phyloP scores from a whole-genome alignment of 1,284 basidiomycete species.

The Ceratobasidium sp. region DNA sequence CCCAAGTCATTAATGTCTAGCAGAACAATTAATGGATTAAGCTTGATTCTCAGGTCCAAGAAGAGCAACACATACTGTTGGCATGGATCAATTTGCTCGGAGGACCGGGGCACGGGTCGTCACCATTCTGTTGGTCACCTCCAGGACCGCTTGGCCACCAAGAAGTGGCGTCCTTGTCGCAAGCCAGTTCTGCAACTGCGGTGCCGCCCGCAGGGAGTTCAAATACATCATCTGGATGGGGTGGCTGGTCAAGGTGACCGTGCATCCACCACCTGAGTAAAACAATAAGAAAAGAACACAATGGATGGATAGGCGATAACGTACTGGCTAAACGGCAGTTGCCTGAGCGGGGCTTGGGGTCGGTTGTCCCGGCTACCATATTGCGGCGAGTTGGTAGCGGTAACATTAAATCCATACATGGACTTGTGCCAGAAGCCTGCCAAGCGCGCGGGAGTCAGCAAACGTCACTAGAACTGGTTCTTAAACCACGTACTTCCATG shows the following conservation, averaged over 20 bases:
- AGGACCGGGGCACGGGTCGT: slow-evolving; percentile 20
- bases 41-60: slow-evolving; percentile 1
- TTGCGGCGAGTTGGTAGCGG: slow-evolving; percentile 50
- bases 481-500: background rate
- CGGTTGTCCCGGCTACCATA: slow-evolving; percentile 67
- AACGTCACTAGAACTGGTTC: background rate
- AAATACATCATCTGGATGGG: slow-evolving; percentile 65
- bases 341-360: slow-evolving; percentile 64
- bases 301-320: no score
- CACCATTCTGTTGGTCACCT: slow-evolving; percentile 26
- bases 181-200: slow-evolving; percentile 64
- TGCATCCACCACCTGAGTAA: slow-evolving; percentile 90
- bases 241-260: slow-evolving; percentile 66
- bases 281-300: no score
- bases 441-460: background rate
- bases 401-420: slow-evolving; percentile 69
- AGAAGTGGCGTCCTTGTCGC: slow-evolving; percentile 57
- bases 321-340: slow-evolving; percentile 64
- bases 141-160: slow-evolving; percentile 43
- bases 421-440: slow-evolving; percentile 53
- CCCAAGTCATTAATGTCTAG: slow-evolving; percentile 63
- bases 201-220: slow-evolving; percentile 65
- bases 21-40: background rate
- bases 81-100: background rate
- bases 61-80: background rate